phyloP scores from a whole-genome alignment of 768 basidiomycete genomes.

The Lepiota subincarnata region DNA sequence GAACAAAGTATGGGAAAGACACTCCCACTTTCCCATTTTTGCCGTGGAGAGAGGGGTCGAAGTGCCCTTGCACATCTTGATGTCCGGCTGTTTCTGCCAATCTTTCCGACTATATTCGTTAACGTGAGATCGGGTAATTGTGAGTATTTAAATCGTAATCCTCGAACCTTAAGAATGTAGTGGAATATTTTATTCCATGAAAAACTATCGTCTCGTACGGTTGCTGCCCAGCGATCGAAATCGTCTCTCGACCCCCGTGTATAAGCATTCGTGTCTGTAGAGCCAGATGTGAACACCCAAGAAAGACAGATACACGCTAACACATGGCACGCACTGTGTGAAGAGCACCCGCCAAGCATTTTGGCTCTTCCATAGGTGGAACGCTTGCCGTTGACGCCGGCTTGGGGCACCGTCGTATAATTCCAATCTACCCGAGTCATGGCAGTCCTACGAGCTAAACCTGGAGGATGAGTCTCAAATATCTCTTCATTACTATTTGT shows the following conservation, averaged over 20 bases:
- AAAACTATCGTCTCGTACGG: slow-evolving; percentile 27
- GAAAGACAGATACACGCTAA: too few species aligned
- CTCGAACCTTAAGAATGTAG: slow-evolving; percentile 7
- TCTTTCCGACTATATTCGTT: neutral
- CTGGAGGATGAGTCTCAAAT: slow-evolving; percentile 1
- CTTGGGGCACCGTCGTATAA: slow-evolving; percentile 21
- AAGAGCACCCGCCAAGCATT: slow-evolving; percentile 28
- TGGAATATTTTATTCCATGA: slow-evolving; percentile 26
- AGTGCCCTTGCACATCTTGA: slow-evolving; percentile 5
- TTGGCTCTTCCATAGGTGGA: slow-evolving; percentile 24
- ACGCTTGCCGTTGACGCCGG: slow-evolving; percentile 17
- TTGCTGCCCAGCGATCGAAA: slow-evolving; percentile 21
- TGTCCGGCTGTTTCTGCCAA: neutral
- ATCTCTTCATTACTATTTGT: slow-evolving; percentile 2
- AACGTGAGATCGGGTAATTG: neutral
- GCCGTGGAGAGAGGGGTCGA: slow-evolving; percentile 11
- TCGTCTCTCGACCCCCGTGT: slow-evolving; percentile 17
- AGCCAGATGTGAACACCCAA: too few species aligned
- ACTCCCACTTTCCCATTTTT: slow-evolving; percentile 3
- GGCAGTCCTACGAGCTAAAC: neutral
- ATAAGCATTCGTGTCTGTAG: slow-evolving; percentile 2
- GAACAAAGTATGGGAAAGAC: neutral
- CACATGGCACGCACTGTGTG: slow-evolving; percentile 21
- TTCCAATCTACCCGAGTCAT: slow-evolving; percentile 18
- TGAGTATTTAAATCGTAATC: too few species aligned